Evolutionary conservation across 78 protist genomes (phyloP).

Genomic region (Polysphondylium violaceum): DNA sequence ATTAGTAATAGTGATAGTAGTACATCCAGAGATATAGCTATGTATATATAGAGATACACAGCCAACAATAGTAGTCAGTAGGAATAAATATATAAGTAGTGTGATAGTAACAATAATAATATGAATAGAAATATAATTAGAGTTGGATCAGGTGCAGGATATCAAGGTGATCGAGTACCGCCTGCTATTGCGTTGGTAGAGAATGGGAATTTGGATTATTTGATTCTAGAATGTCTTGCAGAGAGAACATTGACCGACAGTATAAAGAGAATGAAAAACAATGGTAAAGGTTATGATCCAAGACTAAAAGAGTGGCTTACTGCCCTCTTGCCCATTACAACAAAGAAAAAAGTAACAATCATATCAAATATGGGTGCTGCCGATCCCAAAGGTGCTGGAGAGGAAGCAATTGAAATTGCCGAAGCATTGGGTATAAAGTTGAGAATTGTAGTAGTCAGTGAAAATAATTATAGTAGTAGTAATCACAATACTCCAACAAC

Average conservation of each 20-base stretch:
- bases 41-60: too few species aligned
- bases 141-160: conserved; percentile 73
- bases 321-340: conserved; percentile 18
- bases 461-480: not conserved
- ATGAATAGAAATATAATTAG: conserved; percentile 34
- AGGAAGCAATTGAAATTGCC: conserved; percentile 61
- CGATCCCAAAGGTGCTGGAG: conserved; percentile 77
- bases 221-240: conserved; percentile 68
- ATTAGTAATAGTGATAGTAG: too few species aligned
- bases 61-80: too few species aligned
- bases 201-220: conserved; percentile 56
- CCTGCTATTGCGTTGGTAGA: conserved; percentile 56
- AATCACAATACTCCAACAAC: not conserved
- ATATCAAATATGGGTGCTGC: conserved; percentile 81
- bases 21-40: too few species aligned
- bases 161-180: conserved; percentile 80
- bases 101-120: too few species aligned
- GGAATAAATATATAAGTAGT: too few species aligned
- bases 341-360: conserved; percentile 33
- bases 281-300: conserved; percentile 65
- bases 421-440: conserved; percentile 42
- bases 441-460: conserved; percentile 45
- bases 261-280: conserved; percentile 57
- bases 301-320: conserved; percentile 65
- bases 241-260: conserved; percentile 74